Evolutionary conservation across 345 rosid species (phyloP), one percentile per base, ranked within the genome.

Genomic region (Conringia planisiliqua): DNA sequence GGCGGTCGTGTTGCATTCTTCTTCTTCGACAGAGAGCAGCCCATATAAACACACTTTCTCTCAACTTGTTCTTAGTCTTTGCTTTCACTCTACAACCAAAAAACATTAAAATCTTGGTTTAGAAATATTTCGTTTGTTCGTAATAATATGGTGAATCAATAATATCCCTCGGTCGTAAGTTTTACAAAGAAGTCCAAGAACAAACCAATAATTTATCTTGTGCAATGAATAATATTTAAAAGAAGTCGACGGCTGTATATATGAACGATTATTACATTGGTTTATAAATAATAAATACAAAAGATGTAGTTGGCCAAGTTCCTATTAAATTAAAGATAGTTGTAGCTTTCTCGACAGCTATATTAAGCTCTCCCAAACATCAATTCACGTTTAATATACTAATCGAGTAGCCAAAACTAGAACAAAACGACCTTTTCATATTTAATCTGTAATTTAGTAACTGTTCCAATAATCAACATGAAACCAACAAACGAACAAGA

Each of bases 321-420:
- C 24, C 6, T 7, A 63, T 32, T 33, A 62, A 43, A 54, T 6
- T 76, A 69, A 69, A 62, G 33, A 69, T 40, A 62, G 7, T 62
- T 35, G 71, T 62, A 62, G 71, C 66, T 76, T 62, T 76, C 80
- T 54, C 7, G 71, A 70, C 71, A 62, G 75, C 75, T 70, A 62
- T 6, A 18, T 48, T 59, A 50, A 57, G 72, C 51, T 12, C 33
- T 44, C 20, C 11, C 11, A 20, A 14, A 68, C 51, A 62, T 69
- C 58, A 62, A 42, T 40, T 54, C 42, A 42, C 44, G 7, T 43
- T 70, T 30, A 44, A 32, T 57, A 57, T 8, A 20, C 66, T 8
- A 43, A 70, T 32, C 33, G 0, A 61, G 16, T 70, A 36, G 65
- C 71, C 65, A 62, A 44, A 60, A 62, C 16, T 35, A 76, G 59